Evolutionary conservation across 176 grass and related monocot species (phyloP).

Genomic region (Tuctoria greenei): DNA sequence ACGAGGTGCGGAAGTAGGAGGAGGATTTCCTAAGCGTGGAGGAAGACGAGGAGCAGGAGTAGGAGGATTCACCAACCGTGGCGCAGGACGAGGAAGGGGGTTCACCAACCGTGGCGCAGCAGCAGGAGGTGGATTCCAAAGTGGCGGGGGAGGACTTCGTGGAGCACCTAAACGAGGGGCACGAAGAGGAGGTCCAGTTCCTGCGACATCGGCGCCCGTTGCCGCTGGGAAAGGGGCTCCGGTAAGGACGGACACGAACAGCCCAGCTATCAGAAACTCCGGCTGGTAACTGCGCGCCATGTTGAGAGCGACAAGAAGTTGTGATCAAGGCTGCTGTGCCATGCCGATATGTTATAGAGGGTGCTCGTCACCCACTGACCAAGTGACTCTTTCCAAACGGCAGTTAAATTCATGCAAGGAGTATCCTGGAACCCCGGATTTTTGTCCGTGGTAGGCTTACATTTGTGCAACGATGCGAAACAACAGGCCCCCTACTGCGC

Average conservation of each 20-base stretch:
- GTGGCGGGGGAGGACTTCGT: neutral
- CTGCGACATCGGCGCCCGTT: neutral
- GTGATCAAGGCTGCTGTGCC: neutral
- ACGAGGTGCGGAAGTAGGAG: neutral
- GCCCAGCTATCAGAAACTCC: neutral
- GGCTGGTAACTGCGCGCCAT: neutral
- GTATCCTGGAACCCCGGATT: neutral
- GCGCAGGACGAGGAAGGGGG: neutral
- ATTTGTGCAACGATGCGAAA: neutral
- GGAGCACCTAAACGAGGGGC: neutral
- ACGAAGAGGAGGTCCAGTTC: neutral
- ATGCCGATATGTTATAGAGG: neutral
- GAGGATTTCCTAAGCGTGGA: neutral
- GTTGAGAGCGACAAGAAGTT: neutral
- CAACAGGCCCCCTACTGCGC: neutral
- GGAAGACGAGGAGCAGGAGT: neutral
- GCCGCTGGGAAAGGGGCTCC: neutral
- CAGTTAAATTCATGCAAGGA: neutral
- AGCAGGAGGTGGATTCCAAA: too few relatives aligned
- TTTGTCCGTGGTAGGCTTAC: neutral
- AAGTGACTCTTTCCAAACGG: constrained; percentile 6
- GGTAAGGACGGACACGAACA: neutral
- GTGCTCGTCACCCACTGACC: neutral
- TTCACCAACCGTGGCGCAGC: neutral
- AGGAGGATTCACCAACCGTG: neutral